Conservation (phyloP, 225 moss, liverwort and hornwort genomes). For the Bryum argenteum region DNA sequence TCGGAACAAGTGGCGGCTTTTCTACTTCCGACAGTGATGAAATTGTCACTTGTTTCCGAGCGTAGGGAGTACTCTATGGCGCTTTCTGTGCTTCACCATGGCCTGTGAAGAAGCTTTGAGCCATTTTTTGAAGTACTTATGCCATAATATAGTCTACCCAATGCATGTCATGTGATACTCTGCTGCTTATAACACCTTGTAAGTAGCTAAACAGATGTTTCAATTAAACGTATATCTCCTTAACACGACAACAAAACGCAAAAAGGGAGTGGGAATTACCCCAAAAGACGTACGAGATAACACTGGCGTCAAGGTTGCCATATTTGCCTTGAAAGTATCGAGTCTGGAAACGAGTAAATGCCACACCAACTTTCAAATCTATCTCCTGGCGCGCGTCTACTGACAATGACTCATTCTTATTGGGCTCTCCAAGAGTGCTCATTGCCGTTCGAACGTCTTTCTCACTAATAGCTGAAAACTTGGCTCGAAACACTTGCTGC, state of each 20-base stretch:
- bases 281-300: conserved; percentile 98
- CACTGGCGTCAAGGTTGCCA: conserved; percentile 99
- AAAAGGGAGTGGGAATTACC: conserved; percentile 48
- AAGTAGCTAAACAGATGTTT: not conserved
- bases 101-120: not conserved
- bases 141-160: conserved; percentile 1
- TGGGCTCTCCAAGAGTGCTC: conserved; percentile 89
- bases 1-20: too few species aligned
- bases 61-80: not conserved
- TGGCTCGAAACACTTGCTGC: conserved; percentile 94
- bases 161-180: conserved; percentile 11
- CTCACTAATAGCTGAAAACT: conserved; percentile 96
- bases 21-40: too few species aligned
- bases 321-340: conserved; percentile 99
- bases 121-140: not conserved
- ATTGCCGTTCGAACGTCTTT: conserved; percentile 90
- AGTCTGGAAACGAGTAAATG: conserved; percentile 98
- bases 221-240: conserved; percentile 3
- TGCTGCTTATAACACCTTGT: conserved; percentile 5
- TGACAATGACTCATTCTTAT: conserved; percentile 87
- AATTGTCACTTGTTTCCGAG: too few species aligned
- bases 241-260: conserved; percentile 2
- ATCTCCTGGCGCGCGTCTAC: conserved; percentile 98
- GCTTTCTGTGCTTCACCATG: not conserved
- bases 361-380: conserved; percentile 98